Evolutionary conservation across 495 filamentous ascomycete genomes (phyloP), one percentile per base, ranked within the genome.

Genomic region (Neurospora tetraspora): DNA sequence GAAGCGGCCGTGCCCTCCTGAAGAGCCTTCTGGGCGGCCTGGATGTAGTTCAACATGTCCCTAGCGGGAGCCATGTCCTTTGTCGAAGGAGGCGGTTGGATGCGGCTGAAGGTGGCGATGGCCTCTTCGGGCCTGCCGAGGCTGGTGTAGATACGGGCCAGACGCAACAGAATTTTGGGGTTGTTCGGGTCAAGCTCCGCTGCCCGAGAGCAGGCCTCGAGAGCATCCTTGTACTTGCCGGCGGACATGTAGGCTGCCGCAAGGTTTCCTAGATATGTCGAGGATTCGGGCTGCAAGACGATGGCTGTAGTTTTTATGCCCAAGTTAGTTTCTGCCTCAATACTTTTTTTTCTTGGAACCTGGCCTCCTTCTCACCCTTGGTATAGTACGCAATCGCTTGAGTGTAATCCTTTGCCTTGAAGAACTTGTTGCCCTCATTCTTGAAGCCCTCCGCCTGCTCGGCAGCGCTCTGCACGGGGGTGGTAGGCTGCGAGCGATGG

Each of bases 191-290:
- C 93, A 34, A 97, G 82, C 70, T 94, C 92, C 43, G 91, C 88
- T 3, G 96, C 93, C 40, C 85, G 86, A 76, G 89, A 89, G 76
- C 92, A 93, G 79, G 98, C 96, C 47, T 95, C 93, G 69, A 98
- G 82, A 36, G 96, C 96, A 71, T 91, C 88, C 42, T 86, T 78
- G 78, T 88, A 98, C 76, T 90, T 88, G 72, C 90, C 89, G 53
- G 91, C 92, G 40, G 92, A 90, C 87, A 99, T 94, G 83, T 92
- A 92, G 14, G 96, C 96, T 8, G 96, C 96, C 36, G 96, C 94
- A 73, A 96, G 91, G 87, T 99, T 99, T 74, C 92, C 94, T 47
- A 96, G 89, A 80, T 97, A 99, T 39, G 94, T 97, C 18, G 94
- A 87, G 20, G 93, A 93, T 80, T 83, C 86, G 74, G 90, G 93